phyloP scores from a whole-genome alignment of 1,284 basidiomycete species.

The Malassezia brasiliensis region DNA sequence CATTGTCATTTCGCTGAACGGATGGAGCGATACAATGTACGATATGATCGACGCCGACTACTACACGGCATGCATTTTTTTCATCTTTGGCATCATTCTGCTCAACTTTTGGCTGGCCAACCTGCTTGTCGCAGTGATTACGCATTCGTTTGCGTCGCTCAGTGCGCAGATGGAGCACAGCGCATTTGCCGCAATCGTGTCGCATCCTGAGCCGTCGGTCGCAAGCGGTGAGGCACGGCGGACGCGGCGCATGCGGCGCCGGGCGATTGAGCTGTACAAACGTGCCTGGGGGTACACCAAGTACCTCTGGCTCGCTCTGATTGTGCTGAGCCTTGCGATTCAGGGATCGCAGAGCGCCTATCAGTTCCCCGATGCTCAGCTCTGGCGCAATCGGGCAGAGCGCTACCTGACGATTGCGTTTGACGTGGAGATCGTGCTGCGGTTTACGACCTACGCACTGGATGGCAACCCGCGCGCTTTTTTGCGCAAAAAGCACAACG shows the following conservation, averaged over 20 bases:
- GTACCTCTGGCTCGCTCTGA: conserved; percentile 56
- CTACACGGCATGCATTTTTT: conserved; percentile 76
- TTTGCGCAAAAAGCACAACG: conserved; percentile 61
- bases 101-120: conserved; percentile 60
- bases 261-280: conserved; percentile 25
- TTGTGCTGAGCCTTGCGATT: conserved; percentile 56
- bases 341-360: conserved; percentile 65
- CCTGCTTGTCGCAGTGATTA: conserved; percentile 89
- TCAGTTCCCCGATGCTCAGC: conserved; percentile 17
- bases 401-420: conserved; percentile 73
- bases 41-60: conserved; percentile 82
- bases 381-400: conserved; percentile 56
- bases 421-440: conserved; percentile 74
- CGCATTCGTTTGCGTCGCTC: conserved; percentile 85
- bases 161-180: conserved; percentile 77
- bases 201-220: background rate
- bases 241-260: background rate
- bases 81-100: conserved; percentile 59
- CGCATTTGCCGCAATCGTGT: conserved; percentile 62
- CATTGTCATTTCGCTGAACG: conserved; percentile 61
- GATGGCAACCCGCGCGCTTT: conserved; percentile 76
- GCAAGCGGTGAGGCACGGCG: background rate
- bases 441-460: conserved; percentile 57
- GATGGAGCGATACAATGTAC: conserved; percentile 66
- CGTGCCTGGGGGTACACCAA: conserved; percentile 38